Conservation (phyloP, 805 yeast genomes). For the Wickerhamomyces bisporus region DNA sequence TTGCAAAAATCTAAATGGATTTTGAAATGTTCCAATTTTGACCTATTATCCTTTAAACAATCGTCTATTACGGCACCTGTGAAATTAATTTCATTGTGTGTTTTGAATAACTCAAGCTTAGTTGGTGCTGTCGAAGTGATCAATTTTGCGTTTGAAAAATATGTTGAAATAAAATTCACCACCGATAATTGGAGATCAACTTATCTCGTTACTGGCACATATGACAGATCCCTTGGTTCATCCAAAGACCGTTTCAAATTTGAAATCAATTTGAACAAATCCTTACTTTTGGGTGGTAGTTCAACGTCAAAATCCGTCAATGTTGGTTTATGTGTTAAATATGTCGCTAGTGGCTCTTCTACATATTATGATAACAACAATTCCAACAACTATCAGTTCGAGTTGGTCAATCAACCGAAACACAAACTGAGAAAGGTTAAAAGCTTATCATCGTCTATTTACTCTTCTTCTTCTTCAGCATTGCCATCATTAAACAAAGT, state of each 20-base stretch:
- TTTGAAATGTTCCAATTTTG: conserved; percentile 15
- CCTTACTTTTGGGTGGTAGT: conserved; percentile 11
- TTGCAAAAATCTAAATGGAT: conserved; percentile 16
- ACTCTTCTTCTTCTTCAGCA: background rate
- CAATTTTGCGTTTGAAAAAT: conserved; percentile 35
- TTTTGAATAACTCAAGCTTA: conserved; percentile 35
- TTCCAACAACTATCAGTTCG: conserved; percentile 32
- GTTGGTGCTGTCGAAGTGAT: conserved; percentile 36
- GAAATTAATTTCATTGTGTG: conserved; percentile 33
- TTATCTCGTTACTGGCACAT: conserved; percentile 32
- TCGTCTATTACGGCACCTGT: conserved; percentile 21
- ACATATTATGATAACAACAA: conserved; percentile 38
- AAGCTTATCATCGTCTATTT: too few species aligned
- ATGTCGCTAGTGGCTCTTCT: conserved; percentile 25
- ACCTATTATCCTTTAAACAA: conserved; percentile 4
- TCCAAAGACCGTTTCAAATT: conserved; percentile 44
- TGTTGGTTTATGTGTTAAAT: conserved; percentile 35
- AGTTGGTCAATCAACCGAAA: conserved; percentile 16
- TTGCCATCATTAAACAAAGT: background rate
- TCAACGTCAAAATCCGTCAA: conserved; percentile 7
- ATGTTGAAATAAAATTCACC: conserved; percentile 41
- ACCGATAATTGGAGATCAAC: conserved; percentile 45
- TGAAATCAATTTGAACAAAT: conserved; percentile 36
- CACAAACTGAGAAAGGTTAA: conserved; percentile 1
- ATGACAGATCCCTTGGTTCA: conserved; percentile 18